Conservation (phyloP, 257 asterid species). For the Vinca minor region DNA sequence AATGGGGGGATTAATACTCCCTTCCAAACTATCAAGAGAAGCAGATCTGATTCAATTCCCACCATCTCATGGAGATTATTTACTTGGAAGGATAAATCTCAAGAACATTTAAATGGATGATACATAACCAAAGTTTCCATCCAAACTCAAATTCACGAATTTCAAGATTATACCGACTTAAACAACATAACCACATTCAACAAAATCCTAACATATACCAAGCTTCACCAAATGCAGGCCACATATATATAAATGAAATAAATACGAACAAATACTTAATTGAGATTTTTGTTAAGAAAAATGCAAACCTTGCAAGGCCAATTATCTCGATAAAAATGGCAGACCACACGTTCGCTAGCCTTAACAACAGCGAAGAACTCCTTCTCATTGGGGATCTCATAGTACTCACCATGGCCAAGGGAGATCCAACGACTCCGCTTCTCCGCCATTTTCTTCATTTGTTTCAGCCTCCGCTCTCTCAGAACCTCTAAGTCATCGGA, state of each 20-base stretch:
- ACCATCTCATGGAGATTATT: too few species aligned
- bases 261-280: neutral
- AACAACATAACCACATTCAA: neutral
- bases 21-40: neutral
- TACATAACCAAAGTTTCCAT: too few species aligned
- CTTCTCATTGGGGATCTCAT: conserved; percentile 83
- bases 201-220: neutral
- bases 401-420: conserved; percentile 93
- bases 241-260: neutral
- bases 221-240: neutral
- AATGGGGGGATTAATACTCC: neutral
- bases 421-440: conserved; percentile 80
- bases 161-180: neutral
- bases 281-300: neutral
- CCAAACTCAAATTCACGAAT: too few species aligned
- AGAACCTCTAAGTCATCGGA: conserved; percentile 71
- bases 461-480: conserved; percentile 87
- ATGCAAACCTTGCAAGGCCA: conserved; percentile 98
- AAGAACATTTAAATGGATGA: neutral
- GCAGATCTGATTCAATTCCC: neutral
- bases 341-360: conserved; percentile 95
- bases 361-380: conserved; percentile 81
- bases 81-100: neutral
- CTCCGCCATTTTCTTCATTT: conserved; percentile 99
- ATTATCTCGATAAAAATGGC: conserved; percentile 96